A percentile compares a stretch with the other conserved stretches of the same genome.
Conservation (phyloP, 129 eudicot genomes). For the Pittosporum tobira region DNA sequence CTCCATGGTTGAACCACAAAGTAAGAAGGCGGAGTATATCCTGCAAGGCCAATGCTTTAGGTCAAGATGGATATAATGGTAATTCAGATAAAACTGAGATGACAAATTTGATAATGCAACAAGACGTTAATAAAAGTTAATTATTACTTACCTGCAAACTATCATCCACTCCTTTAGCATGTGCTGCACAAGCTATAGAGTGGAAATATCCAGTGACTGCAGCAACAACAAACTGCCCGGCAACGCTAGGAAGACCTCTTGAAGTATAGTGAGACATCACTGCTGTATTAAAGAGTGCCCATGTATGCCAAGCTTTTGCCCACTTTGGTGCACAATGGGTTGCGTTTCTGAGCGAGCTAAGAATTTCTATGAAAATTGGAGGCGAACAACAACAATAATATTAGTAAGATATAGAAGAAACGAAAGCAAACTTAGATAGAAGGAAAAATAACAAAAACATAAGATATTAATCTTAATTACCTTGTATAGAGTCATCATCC, state of each 20-base stretch:
- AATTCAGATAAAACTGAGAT: too few relatives aligned
- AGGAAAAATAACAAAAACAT: neutral
- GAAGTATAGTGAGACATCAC: conserved; percentile 93
- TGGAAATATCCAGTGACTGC: conserved; percentile 98
- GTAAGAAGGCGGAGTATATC: conserved; percentile 98
- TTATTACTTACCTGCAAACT: conserved; percentile 69
- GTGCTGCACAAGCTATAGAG: conserved; percentile 95
- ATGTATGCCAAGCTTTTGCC: conserved; percentile 97
- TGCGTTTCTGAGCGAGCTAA: conserved; percentile 63
- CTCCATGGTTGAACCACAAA: conserved; percentile 97
- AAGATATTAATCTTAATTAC: conserved; percentile 31
- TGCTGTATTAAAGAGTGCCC: conserved; percentile 98
- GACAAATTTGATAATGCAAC: neutral
- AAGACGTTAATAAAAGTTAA: neutral
- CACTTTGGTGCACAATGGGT: conserved; percentile 77
- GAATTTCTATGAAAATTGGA: conserved; percentile 52
- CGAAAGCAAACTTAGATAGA: neutral
- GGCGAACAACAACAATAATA: conserved; percentile 15
- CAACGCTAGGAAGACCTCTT: conserved; percentile 56
- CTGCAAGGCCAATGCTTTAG: conserved; percentile 28
- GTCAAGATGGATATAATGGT: too few relatives aligned
- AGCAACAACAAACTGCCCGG: conserved; percentile 81
- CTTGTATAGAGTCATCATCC: conserved; percentile 85
- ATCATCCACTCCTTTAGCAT: conserved; percentile 89
- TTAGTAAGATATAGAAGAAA: neutral